Percentiles rank a stretch among this genome's conserved stretches.
These are phyloP conservation scores for Letharia columbiana DNA, from an alignment of 495 filamentous ascomycete species.

Conservation along the genomic window DNA sequence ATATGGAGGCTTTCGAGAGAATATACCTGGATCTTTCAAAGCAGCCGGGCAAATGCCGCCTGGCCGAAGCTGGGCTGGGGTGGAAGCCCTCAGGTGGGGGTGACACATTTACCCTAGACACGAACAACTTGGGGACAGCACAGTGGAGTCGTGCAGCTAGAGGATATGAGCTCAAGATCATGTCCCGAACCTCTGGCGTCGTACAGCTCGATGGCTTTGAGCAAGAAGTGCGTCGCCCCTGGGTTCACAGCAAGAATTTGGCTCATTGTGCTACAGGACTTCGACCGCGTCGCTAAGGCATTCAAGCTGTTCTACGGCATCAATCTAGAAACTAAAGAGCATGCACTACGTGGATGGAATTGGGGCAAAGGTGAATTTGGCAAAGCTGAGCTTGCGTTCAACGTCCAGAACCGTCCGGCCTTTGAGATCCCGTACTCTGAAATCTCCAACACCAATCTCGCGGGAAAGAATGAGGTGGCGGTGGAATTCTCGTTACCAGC, in stretches of 20 bases:
- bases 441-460: conserved; percentile 95
- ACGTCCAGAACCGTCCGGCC: conserved; percentile 90
- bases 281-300: conserved; percentile 76
- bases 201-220: conserved; percentile 94
- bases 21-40: conserved; percentile 93
- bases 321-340: conserved; percentile 83
- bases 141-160: conserved; percentile 94
- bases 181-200: conserved; percentile 71
- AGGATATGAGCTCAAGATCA: conserved; percentile 87
- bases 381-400: conserved; percentile 91
- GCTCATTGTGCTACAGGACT: conserved; percentile 50
- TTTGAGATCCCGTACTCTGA: conserved; percentile 98
- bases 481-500: conserved; percentile 79
- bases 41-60: conserved; percentile 80
- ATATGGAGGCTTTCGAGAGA: conserved; percentile 86
- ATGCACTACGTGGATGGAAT: conserved; percentile 95
- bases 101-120: conserved; percentile 86
- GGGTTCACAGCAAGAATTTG: not conserved
- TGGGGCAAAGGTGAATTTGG: conserved; percentile 98
- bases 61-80: conserved; percentile 84
- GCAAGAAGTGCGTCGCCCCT: conserved; percentile 58
- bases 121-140: conserved; percentile 67
- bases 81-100: conserved; percentile 86
- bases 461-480: conserved; percentile 95
- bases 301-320: conserved; percentile 96